Percentiles rank a stretch among this genome's conserved stretches.
Conservation (phyloP, 1,139 yeast species). For the Scheffersomyces parashehatae region DNA sequence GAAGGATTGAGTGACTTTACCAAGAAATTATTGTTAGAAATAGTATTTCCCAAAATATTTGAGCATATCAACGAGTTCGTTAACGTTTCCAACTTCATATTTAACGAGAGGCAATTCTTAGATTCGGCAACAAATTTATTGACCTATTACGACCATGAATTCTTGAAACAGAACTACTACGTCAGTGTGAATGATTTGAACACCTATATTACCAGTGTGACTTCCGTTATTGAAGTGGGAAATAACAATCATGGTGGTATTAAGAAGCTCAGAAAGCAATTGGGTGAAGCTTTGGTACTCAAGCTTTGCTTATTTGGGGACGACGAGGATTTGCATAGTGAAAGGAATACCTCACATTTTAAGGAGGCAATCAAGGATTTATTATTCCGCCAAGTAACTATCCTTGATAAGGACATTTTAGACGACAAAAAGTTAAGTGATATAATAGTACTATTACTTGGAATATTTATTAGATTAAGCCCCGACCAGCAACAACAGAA, state of each 20-base stretch:
- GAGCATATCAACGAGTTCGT: constrained; percentile 39
- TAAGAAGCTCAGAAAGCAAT: constrained; percentile 20
- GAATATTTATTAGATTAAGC: constrained; percentile 24
- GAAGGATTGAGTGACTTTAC: constrained; percentile 23
- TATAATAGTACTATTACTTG: constrained; percentile 33
- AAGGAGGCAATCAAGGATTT: constrained; percentile 29
- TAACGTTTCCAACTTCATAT: constrained; percentile 34
- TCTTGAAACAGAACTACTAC: constrained; percentile 19
- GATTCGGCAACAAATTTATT: constrained; percentile 28
- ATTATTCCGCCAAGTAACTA: constrained; percentile 46
- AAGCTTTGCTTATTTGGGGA: constrained; percentile 24
- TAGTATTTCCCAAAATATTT: constrained; percentile 39
- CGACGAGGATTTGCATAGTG: constrained; percentile 6
- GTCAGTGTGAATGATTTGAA: constrained; percentile 27
- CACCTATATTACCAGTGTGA: constrained; percentile 27
- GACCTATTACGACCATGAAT: constrained; percentile 17
- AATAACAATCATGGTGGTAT: constrained; percentile 8
- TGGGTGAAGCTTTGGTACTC: constrained; percentile 32
- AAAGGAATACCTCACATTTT: constrained; percentile 10
- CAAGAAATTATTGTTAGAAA: constrained; percentile 31
- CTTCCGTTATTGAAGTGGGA: constrained; percentile 34
- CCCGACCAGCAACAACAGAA: constrained; percentile 14
- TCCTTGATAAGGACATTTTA: constrained; percentile 36
- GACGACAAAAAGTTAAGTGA: constrained; percentile 31
- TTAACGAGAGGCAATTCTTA: constrained; percentile 34